phyloP scores from a whole-genome alignment of 2,329 filamentous ascomycete genomes.

The Pseudomassariella vexata region DNA sequence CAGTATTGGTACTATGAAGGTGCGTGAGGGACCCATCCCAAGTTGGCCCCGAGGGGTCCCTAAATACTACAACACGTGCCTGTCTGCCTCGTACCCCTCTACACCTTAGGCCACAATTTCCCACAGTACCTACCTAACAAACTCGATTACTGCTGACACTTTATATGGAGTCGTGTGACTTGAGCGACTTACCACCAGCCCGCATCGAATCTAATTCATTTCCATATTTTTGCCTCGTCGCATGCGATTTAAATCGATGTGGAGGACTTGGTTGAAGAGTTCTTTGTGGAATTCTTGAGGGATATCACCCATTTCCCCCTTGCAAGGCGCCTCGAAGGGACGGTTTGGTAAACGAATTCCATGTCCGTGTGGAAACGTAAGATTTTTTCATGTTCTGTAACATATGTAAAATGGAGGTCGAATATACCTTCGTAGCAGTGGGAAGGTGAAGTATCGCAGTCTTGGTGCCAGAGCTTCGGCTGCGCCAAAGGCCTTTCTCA shows the following conservation, averaged over 20 bases:
- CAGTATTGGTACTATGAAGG: no score
- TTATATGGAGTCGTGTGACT: no score
- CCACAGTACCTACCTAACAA: no score
- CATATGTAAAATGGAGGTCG: background rate
- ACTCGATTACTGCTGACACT: no score
- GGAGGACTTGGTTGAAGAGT: conserved; percentile 5
- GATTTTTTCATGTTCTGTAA: no score
- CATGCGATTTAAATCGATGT: conserved; percentile 4
- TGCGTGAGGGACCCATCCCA: no score
- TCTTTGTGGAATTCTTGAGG: conserved; percentile 5
- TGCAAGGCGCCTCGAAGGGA: conserved; percentile 4
- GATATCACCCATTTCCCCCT: conserved; percentile 1
- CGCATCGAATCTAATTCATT: conserved; percentile 5
- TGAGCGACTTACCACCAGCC: conserved; percentile 1
- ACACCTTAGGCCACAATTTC: no score
- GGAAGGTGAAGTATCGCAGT: conserved; percentile 2
- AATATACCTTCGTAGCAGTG: conserved; percentile 1
- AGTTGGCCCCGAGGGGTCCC: no score
- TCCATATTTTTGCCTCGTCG: conserved; percentile 4
- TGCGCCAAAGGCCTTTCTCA: conserved; percentile 2
- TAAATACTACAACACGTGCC: no score
- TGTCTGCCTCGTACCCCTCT: no score
- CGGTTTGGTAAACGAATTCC: conserved; percentile 3
- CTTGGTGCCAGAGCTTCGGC: conserved; percentile 1
- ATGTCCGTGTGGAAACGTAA: background rate